phyloP scores from a whole-genome alignment of 1,284 basidiomycete species.

The Malassezia sp. region DNA sequence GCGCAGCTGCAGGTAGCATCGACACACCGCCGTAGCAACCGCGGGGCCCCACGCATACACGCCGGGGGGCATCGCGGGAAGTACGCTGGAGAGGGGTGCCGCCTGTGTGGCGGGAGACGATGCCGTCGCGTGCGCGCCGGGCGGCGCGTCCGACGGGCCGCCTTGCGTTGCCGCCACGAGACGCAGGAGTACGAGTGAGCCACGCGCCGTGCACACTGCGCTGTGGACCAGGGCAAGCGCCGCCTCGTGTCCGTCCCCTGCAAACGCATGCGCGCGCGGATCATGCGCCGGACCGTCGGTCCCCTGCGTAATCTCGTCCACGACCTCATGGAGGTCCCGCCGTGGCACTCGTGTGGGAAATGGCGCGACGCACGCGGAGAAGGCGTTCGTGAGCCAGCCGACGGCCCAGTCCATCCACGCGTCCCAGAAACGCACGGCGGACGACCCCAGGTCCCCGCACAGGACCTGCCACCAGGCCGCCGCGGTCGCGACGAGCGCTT shows the following conservation, averaged over 20 bases:
- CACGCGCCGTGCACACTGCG: neutral
- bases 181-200: neutral
- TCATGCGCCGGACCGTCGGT: neutral
- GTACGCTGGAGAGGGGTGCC: neutral
- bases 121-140: neutral
- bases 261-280: neutral
- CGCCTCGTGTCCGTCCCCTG: neutral
- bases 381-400: conserved; percentile 8
- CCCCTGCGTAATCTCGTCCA: neutral
- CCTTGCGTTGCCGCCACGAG: neutral
- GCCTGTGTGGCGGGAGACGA: neutral
- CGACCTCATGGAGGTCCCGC: conserved; percentile 1
- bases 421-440: conserved; percentile 11
- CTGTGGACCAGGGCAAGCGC: conserved; percentile 1
- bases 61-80: conserved; percentile 3
- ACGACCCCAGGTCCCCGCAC: neutral
- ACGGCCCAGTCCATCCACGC: conserved; percentile 13
- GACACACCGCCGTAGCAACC: neutral
- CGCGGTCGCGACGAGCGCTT: conserved; percentile 5
- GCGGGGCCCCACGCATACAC: neutral
- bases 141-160: no score
- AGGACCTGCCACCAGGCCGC: neutral
- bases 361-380: neutral
- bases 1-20: conserved; percentile 5
- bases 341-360: neutral